Conservation (phyloP, 371 early-diverging fungal genomes). For the Mucor mucedo region DNA sequence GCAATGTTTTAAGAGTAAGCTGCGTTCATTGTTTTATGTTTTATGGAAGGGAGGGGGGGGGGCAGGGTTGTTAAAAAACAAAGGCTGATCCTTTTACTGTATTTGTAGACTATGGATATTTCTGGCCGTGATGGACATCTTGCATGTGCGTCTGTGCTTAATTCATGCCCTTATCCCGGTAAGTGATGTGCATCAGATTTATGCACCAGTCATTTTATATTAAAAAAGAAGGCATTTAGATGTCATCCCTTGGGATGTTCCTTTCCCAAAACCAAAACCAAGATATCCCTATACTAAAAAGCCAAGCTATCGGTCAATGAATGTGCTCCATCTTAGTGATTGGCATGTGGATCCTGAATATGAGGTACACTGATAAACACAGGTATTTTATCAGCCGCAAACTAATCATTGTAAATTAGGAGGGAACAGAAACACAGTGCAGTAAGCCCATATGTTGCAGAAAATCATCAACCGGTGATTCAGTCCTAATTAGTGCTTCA, state of each 20-base stretch:
- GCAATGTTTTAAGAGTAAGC: slow-evolving; percentile 47
- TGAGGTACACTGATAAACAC: slow-evolving; percentile 23
- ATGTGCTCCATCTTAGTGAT: slow-evolving; percentile 65
- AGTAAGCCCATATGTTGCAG: slow-evolving; percentile 64
- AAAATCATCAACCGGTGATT: slow-evolving; percentile 39
- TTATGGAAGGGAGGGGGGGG: neutral
- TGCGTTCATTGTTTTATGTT: neutral
- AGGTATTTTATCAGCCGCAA: neutral
- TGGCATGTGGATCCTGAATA: slow-evolving; percentile 68
- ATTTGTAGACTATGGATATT: slow-evolving; percentile 49
- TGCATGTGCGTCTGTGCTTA: slow-evolving; percentile 46
- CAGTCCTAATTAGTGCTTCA: slow-evolving; percentile 38
- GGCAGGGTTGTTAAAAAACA: too few species aligned
- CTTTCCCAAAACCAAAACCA: slow-evolving; percentile 60
- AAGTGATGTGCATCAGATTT: neutral
- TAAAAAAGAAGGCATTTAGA: slow-evolving; percentile 16
- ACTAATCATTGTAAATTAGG: slow-evolving; percentile 13
- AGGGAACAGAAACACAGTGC: slow-evolving; percentile 59
- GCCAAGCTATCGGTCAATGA: slow-evolving; percentile 45
- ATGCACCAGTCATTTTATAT: neutral
- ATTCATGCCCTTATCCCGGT: slow-evolving; percentile 58
- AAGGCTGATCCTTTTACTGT: neutral
- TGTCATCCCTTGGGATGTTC: slow-evolving; percentile 43
- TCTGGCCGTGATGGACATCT: slow-evolving; percentile 55
- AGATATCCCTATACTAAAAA: slow-evolving; percentile 21